These are phyloP conservation scores for Geum urbanum DNA, from an alignment of 306 rosid genomes.

Conservation along the genomic window DNA sequence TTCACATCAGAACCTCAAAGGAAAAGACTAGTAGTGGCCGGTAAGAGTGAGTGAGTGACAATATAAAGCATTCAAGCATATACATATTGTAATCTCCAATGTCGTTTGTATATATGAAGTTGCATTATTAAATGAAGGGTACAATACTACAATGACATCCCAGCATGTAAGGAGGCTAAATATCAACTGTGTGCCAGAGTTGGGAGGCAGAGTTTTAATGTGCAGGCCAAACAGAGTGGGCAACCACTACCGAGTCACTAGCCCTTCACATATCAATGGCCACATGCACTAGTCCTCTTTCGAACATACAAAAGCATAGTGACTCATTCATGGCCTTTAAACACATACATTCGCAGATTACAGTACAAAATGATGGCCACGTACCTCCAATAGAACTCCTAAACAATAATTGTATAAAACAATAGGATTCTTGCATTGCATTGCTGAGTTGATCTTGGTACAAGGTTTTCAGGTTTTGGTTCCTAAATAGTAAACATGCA, in stretches of 20 bases:
- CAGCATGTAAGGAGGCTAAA: neutral
- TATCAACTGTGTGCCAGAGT: neutral
- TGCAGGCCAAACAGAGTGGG: conserved; percentile 16
- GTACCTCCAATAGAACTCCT: too few relatives aligned
- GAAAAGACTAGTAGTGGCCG: neutral
- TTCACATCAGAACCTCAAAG: neutral
- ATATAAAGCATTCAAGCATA: too few relatives aligned
- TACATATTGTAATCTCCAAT: neutral
- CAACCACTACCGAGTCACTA: neutral
- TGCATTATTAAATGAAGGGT: neutral
- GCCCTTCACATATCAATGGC: neutral
- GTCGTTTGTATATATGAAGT: neutral
- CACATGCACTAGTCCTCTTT: neutral
- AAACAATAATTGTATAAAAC: neutral
- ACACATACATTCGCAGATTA: neutral
- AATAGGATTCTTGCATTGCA: neutral
- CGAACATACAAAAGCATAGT: neutral
- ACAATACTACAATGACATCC: neutral
- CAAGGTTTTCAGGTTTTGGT: too few relatives aligned
- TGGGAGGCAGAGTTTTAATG: conserved; percentile 1
- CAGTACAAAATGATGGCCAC: too few relatives aligned
- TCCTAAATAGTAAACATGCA: neutral
- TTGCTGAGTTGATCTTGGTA: neutral
- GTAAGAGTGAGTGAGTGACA: neutral
- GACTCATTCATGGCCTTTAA: neutral